Evolutionary conservation across 192 early-diverging fungal species (phyloP), one percentile per base, ranked within the genome.

Genomic region (Umbelopsis ramanniana): DNA sequence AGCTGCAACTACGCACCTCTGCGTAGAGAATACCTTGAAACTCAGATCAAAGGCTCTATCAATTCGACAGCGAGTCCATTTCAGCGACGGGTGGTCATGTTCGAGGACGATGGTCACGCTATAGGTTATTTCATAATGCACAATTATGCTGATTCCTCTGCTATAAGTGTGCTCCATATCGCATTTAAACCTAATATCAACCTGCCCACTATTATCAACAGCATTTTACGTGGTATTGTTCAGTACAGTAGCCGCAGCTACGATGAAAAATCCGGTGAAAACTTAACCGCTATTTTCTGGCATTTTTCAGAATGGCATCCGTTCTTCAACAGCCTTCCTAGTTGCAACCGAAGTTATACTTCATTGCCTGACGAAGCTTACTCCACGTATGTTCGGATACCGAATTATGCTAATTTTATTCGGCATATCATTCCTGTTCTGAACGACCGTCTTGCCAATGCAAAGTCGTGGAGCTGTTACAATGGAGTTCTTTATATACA

Each of bases 371-470:
- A 50, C 17, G 48, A 50, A 50, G 48, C 48, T 2, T 50, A 50
- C 48, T 50, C 48, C 2, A 50, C 48, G 4, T 50, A 50, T 50
- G 48, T 50, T 21, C 76, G 76, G 11, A 78, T 78, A 35, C 68
- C 67, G 1, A 73, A 71, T 52, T 78, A 78, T 24, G 72, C 76
- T 1, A 73, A 71, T n/a, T 78, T 78, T 43, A 23, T 78, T 33
- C 76, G 72, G 23, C 69, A 78, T 24, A 54, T 78, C 47, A 70
- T 66, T 11, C 69, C 72, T 2, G 45, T 43, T 6, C 66, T 78
- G 26, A 73, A 78, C 21, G 66, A 74, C 1, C 68, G 77, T 12
- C 69, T 78, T 2, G 77, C 68, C 3, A 54, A 54, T 5, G 74
- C 77, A 17, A 50, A 10, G 15, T 17, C 15, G 5, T 50, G 48